Evolutionary conservation across 805 yeast species (phyloP).

Genomic region (Candida maesae): DNA sequence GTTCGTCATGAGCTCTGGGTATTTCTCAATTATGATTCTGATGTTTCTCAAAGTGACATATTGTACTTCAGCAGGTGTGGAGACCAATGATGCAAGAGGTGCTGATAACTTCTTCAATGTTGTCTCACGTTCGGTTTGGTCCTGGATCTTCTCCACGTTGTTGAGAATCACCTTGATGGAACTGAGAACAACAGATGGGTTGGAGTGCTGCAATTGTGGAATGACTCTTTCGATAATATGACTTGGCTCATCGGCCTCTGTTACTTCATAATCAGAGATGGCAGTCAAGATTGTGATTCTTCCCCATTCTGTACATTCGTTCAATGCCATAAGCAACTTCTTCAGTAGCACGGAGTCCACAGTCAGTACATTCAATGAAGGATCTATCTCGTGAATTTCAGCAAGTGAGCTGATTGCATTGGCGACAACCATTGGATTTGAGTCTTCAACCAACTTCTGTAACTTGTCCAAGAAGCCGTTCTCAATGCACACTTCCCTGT

Average conservation of each 20-base stretch:
- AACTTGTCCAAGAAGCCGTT: slow-evolving; percentile 77
- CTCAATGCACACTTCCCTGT: slow-evolving; percentile 76
- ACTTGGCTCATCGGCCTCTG: slow-evolving; percentile 60
- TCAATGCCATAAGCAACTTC: slow-evolving; percentile 75
- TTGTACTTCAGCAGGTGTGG: slow-evolving; percentile 91
- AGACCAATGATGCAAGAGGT: slow-evolving; percentile 82
- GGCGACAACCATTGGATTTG: slow-evolving; percentile 97
- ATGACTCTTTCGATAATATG: slow-evolving; percentile 85
- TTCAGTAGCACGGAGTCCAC: slow-evolving; percentile 41
- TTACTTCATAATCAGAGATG: slow-evolving; percentile 63
- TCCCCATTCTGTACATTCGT: slow-evolving; percentile 99
- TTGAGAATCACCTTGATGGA: slow-evolving; percentile 77
- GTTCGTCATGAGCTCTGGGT: slow-evolving; percentile 71
- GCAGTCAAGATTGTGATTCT: slow-evolving; percentile 85
- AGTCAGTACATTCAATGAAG: slow-evolving; percentile 43
- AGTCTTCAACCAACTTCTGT: slow-evolving; percentile 66
- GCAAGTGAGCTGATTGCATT: slow-evolving; percentile 83
- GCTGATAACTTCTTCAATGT: slow-evolving; percentile 72
- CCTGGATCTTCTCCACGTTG: slow-evolving; percentile 50
- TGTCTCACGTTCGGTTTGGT: slow-evolving; percentile 33
- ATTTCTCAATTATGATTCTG: slow-evolving; percentile 81
- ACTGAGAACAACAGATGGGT: slow-evolving; percentile 89
- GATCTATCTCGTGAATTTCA: slow-evolving; percentile 73
- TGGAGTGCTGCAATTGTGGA: slow-evolving; percentile 95
- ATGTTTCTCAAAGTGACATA: slow-evolving; percentile 90